A percentile compares a stretch with the other conserved stretches of the same genome.
phyloP scores from a whole-genome alignment of 1,139 yeast genomes.

The Yamadazyma oceani region DNA sequence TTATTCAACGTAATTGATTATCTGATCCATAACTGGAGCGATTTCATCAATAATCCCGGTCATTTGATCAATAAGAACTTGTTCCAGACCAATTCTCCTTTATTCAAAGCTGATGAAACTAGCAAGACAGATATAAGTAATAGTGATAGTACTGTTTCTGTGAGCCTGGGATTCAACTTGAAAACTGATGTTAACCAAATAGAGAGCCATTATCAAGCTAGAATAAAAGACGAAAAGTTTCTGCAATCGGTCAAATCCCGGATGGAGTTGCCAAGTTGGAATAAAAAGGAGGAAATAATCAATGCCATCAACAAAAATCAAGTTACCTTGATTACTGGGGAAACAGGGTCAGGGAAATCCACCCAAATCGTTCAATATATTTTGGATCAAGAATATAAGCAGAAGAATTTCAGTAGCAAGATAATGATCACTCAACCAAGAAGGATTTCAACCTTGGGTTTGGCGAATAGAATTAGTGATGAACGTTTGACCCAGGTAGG shows the following conservation, averaged over 20 bases:
- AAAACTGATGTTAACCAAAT: slow-evolving; percentile 15
- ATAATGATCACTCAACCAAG: slow-evolving; percentile 94
- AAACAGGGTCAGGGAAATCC: slow-evolving; percentile 95
- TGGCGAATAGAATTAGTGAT: slow-evolving; percentile 88
- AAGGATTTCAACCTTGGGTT: slow-evolving; percentile 91
- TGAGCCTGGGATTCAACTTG: slow-evolving; percentile 1
- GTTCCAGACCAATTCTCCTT: slow-evolving; percentile 7
- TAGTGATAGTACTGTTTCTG: neutral
- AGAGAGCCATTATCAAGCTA: slow-evolving; percentile 22
- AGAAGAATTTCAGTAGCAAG: slow-evolving; percentile 51
- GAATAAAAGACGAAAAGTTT: slow-evolving; percentile 8
- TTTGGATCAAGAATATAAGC: slow-evolving; percentile 56
- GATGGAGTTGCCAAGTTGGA: slow-evolving; percentile 79
- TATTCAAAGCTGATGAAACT: neutral
- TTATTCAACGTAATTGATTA: slow-evolving; percentile 69
- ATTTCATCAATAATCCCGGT: slow-evolving; percentile 72
- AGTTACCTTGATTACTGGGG: slow-evolving; percentile 86
- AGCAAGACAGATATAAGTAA: neutral
- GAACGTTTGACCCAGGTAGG: slow-evolving; percentile 75
- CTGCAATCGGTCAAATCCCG: slow-evolving; percentile 34
- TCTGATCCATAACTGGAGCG: slow-evolving; percentile 62
- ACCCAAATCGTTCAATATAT: slow-evolving; percentile 91
- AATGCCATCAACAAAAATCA: slow-evolving; percentile 55
- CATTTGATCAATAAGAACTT: slow-evolving; percentile 33
- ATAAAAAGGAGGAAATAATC: slow-evolving; percentile 55